These are phyloP conservation scores for Ehretia macrophylla DNA, from an alignment of 257 asterid species.

Conservation along the genomic window DNA sequence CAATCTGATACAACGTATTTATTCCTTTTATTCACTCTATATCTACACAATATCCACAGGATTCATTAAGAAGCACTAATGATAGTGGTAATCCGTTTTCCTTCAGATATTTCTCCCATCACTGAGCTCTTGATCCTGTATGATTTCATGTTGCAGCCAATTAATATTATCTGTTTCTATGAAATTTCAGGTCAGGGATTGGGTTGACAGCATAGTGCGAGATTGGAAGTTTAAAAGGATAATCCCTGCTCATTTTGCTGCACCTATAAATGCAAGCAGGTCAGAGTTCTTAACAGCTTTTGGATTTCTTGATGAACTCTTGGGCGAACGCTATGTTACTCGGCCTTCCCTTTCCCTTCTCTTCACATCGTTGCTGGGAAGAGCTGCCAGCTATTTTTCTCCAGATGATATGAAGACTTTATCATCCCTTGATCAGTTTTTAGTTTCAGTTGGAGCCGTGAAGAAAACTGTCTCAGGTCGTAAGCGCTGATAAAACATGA, in stretches of 20 bases:
- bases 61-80: not conserved
- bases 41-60: not conserved
- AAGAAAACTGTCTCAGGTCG: slow-evolving; percentile 93
- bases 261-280: slow-evolving; percentile 71
- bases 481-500: slow-evolving; percentile 31
- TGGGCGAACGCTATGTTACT: slow-evolving; percentile 64
- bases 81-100: not conserved
- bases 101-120: too few relatives aligned
- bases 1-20: not conserved
- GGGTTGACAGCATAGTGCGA: slow-evolving; percentile 70
- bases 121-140: too few relatives aligned
- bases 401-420: slow-evolving; percentile 95
- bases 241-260: slow-evolving; percentile 95
- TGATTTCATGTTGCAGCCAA: not conserved
- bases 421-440: slow-evolving; percentile 86
- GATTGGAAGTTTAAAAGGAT: slow-evolving; percentile 96
- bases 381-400: slow-evolving; percentile 88
- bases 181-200: slow-evolving; percentile 71
- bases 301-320: slow-evolving; percentile 82
- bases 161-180: slow-evolving; percentile 1
- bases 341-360: slow-evolving; percentile 71
- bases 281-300: slow-evolving; percentile 86
- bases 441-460: slow-evolving; percentile 89
- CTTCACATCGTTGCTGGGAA: slow-evolving; percentile 76
- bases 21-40: not conserved